Evolutionary conservation across 495 filamentous ascomycete species (phyloP).

Genomic region (Penicillium nucicola): DNA sequence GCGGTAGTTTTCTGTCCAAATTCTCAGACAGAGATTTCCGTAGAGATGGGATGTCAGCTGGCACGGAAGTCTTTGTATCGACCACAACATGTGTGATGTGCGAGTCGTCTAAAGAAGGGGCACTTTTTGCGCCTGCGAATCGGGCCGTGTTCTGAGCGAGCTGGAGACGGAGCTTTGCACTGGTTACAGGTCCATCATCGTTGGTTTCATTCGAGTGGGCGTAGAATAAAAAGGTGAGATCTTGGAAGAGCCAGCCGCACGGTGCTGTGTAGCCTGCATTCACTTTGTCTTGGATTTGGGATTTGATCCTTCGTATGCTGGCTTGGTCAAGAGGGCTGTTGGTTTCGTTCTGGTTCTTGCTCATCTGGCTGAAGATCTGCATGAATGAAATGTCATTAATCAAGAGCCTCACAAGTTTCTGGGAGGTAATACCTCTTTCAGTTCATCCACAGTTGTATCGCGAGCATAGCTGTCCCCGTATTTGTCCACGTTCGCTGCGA

Average conservation of each 20-base stretch:
- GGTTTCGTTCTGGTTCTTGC: conserved; percentile 22
- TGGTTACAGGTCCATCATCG: not conserved
- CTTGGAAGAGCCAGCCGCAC: conserved; percentile 66
- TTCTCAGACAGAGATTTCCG: conserved; percentile 23
- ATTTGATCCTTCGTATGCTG: conserved; percentile 54
- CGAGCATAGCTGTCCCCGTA: conserved; percentile 83
- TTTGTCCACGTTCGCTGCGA: conserved; percentile 60
- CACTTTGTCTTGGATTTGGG: conserved; percentile 49
- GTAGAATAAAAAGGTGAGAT: conserved; percentile 53
- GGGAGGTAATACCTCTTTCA: conserved; percentile 45
- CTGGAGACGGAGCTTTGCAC: conserved; percentile 11
- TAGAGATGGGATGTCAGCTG: conserved; percentile 23
- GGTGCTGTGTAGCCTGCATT: conserved; percentile 32
- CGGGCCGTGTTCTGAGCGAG: conserved; percentile 46
- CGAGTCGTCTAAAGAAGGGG: conserved; percentile 13
- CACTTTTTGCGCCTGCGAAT: conserved; percentile 60
- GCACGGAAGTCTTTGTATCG: conserved; percentile 12
- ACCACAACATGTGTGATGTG: conserved; percentile 37
- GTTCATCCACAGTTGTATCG: conserved; percentile 62
- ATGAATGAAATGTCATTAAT: not conserved
- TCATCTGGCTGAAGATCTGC: conserved; percentile 48
- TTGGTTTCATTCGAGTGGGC: conserved; percentile 15
- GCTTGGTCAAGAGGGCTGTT: conserved; percentile 19
- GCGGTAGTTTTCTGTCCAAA: conserved; percentile 51
- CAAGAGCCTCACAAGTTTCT: not conserved